Evolutionary conservation across 2,329 filamentous ascomycete species (phyloP), one percentile per base, ranked within the genome.

Genomic region (Aspergillus calidoustus): DNA sequence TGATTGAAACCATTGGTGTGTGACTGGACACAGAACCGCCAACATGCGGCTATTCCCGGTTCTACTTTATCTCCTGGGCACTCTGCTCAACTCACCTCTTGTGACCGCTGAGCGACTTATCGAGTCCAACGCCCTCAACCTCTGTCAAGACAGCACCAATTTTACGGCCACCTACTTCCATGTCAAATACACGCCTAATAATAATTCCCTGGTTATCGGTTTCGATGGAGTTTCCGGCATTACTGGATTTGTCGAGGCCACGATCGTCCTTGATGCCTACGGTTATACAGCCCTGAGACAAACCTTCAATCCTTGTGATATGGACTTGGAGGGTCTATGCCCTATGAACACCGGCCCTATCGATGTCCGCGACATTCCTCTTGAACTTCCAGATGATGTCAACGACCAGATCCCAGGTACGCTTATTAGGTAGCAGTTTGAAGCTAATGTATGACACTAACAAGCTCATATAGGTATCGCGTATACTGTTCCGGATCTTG

Each of bases 111-210:
- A 87, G 73, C 84, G 84, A 66, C 82, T 92, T 72, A 90, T 98
- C 71, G 83, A 89, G 70, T 95, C 93, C 59, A 91, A 86, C 74
- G 96, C 93, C 28, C 85, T 97, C 69, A 92, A 91, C 77, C 86
- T 90, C 50, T 97, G 93, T 79, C 90, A 93, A 82, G 82, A 87
- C 61, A 89, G 93, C 77, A 94, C 91, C 25, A 89, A 88, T 72
- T 95, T 97, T 77, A 90, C 91, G 7, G 93, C 93, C 70, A 93
- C 90, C 71, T 84, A 94, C 61, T 97, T 97, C 86, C 89, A 95
- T 69, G 90, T 96, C 54, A 75, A 84, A 63, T 88, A 88, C 74
- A 79, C 81, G 7, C 73, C 82, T 7, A 79, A 84, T 75, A 95
- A 96, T 79, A 83, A 84, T 69, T 88, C 87, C 46, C 83, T 93